Conservation (phyloP, 148 eudicot genomes). For the Rhododendron griersonianum region DNA sequence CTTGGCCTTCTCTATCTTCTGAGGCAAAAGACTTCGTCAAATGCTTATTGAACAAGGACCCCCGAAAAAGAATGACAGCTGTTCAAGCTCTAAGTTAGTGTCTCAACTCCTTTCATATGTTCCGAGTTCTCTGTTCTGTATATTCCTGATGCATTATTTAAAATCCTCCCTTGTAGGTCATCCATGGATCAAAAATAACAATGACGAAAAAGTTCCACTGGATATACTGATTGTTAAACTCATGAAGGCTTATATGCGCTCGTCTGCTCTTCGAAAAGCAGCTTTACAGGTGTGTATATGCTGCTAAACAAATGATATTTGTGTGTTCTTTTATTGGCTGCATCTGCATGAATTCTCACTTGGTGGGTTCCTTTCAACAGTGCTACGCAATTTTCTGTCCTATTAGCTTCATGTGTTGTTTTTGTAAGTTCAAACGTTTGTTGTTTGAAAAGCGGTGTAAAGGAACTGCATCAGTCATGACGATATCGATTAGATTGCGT, state of each 20-base stretch:
- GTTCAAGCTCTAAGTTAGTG: slow-evolving; percentile 90
- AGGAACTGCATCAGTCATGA: not conserved
- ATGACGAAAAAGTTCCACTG: slow-evolving; percentile 57
- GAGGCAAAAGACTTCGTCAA: slow-evolving; percentile 91
- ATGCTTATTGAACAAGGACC: slow-evolving; percentile 84
- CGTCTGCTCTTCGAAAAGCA: slow-evolving; percentile 90
- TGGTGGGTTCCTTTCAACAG: not conserved
- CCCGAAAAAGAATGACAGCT: slow-evolving; percentile 91
- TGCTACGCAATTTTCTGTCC: not conserved
- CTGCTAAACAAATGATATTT: slow-evolving; percentile 1
- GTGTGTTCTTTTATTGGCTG: not conserved
- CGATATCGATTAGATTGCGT: not conserved
- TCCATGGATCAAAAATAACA: slow-evolving; percentile 68
- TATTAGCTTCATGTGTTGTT: not conserved
- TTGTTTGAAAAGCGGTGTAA: not conserved
- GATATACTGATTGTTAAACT: slow-evolving; percentile 71
- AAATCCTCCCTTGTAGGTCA: slow-evolving; percentile 54
- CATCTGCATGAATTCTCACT: not conserved
- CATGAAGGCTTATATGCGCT: slow-evolving; percentile 74
- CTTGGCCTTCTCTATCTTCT: slow-evolving; percentile 80
- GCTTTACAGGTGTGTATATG: slow-evolving; percentile 65
- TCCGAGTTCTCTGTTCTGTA: not conserved
- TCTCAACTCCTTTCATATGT: slow-evolving; percentile 14
- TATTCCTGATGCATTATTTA: not conserved
- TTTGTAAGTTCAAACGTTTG: not conserved